Percentiles rank a stretch among this genome's conserved stretches.
phyloP scores from a whole-genome alignment of 331 rosid genomes.

The Acacia pycnantha region DNA sequence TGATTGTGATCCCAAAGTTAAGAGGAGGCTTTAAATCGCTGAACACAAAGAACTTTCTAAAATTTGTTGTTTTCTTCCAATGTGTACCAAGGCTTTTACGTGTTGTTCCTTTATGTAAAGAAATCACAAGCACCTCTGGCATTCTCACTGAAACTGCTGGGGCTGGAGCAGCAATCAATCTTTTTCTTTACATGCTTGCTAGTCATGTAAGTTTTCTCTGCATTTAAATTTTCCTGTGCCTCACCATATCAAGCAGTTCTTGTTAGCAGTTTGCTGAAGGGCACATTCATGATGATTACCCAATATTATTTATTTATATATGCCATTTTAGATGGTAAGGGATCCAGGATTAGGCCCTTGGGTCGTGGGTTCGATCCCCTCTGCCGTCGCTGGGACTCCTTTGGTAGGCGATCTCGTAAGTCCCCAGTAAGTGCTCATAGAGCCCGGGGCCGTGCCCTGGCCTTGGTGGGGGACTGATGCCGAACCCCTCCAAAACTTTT shows the following conservation, averaged over 20 bases:
- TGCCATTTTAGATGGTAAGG: too few relatives aligned
- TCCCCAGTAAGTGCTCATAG: too few relatives aligned
- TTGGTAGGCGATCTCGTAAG: too few relatives aligned
- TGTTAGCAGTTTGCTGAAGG: slow-evolving; percentile 3
- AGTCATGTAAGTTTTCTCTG: slow-evolving; percentile 75
- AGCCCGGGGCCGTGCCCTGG: too few relatives aligned
- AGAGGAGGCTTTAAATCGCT: slow-evolving; percentile 55
- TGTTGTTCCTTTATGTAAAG: slow-evolving; percentile 84
- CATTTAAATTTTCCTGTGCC: too few relatives aligned
- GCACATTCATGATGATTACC: not conserved
- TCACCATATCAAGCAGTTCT: not conserved
- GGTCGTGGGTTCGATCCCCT: too few relatives aligned
- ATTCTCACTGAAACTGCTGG: slow-evolving; percentile 95
- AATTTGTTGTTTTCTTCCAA: slow-evolving; percentile 77
- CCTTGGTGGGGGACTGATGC: too few relatives aligned
- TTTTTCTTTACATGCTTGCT: slow-evolving; percentile 96
- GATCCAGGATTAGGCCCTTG: too few relatives aligned
- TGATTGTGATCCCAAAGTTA: slow-evolving; percentile 61
- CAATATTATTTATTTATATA: slow-evolving; percentile 7
- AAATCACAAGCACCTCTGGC: slow-evolving; percentile 93
- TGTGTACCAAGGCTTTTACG: slow-evolving; percentile 82
- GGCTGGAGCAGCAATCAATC: slow-evolving; percentile 99
- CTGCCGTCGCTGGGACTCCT: too few relatives aligned
- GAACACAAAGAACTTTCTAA: slow-evolving; percentile 84
- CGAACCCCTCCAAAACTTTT: too few relatives aligned